Evolutionary conservation across 2,329 filamentous ascomycete species (phyloP).

Genomic region (Daldinia eschscholtzii): DNA sequence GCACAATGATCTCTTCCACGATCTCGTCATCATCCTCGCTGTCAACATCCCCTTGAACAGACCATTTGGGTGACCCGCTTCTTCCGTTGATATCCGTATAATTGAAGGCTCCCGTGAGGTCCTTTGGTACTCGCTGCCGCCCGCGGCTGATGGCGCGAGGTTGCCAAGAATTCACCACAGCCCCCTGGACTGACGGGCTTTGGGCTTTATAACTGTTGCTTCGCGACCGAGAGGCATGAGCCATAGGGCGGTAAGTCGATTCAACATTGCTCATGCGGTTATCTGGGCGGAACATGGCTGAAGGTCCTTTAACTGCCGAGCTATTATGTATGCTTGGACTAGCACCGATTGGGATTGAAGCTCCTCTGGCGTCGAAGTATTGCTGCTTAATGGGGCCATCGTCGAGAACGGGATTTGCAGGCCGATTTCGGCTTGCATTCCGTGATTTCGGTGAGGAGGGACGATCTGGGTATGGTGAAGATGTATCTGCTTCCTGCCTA

Average conservation of each 20-base stretch:
- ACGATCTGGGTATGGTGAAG: slow-evolving; percentile 10
- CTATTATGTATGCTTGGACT: slow-evolving; percentile 9
- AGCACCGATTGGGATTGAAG: slow-evolving; percentile 3
- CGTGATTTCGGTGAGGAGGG: slow-evolving; percentile 5
- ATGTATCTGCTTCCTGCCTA: neutral
- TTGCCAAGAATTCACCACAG: neutral
- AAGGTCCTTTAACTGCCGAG: neutral
- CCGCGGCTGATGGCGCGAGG: slow-evolving; percentile 9
- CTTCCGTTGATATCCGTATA: neutral
- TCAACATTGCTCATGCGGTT: slow-evolving; percentile 29
- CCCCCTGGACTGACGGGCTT: neutral
- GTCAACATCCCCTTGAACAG: slow-evolving; percentile 1
- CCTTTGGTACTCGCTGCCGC: slow-evolving; percentile 5
- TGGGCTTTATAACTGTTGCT: slow-evolving; percentile 17
- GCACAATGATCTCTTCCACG: slow-evolving; percentile 16
- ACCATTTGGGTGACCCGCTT: neutral
- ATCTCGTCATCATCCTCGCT: slow-evolving; percentile 16
- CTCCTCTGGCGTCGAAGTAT: neutral
- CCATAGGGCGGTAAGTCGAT: slow-evolving; percentile 12
- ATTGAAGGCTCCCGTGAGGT: neutral
- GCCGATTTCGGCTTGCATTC: slow-evolving; percentile 1
- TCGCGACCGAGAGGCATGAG: slow-evolving; percentile 15
- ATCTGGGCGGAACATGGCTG: neutral
- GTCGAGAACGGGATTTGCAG: neutral
- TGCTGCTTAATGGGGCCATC: neutral